Evolutionary conservation across 1,284 basidiomycete species (phyloP).

Genomic region (Cyathus pygmaeus): DNA sequence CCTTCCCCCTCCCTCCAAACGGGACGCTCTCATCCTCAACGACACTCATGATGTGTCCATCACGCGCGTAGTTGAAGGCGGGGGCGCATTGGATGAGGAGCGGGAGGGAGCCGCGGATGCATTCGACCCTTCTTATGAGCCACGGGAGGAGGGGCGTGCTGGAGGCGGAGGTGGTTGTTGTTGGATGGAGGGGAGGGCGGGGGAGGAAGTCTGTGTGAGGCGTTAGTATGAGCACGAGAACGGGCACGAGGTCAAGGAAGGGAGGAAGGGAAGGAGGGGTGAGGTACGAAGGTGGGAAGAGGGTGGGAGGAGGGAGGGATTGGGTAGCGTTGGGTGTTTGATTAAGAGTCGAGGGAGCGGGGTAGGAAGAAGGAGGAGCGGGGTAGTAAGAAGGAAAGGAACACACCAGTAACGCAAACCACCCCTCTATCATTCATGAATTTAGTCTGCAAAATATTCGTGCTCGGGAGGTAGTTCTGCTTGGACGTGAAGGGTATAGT

Average conservation of each 20-base stretch:
- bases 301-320: no score
- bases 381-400: neutral
- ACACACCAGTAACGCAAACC: constrained; percentile 76
- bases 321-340: no score
- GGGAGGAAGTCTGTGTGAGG: constrained; percentile 76
- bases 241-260: no score
- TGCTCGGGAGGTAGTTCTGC: constrained; percentile 89
- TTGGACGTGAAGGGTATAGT: constrained; percentile 75
- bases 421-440: constrained; percentile 87
- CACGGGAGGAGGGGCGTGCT: constrained; percentile 81
- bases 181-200: constrained; percentile 57
- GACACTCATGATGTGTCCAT: constrained; percentile 72
- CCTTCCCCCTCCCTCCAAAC: neutral
- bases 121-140: constrained; percentile 88
- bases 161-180: constrained; percentile 36
- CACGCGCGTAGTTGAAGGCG: constrained; percentile 91
- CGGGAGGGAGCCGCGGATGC: constrained; percentile 79
- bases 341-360: no score
- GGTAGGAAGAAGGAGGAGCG: neutral
- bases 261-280: no score
- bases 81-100: constrained; percentile 89
- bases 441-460: constrained; percentile 89
- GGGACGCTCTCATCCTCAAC: constrained; percentile 57
- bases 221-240: neutral
- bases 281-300: no score